These are phyloP conservation scores for Torulaspora delbrueckii DNA, from an alignment of 805 yeast genomes.

Conservation along the genomic window DNA sequence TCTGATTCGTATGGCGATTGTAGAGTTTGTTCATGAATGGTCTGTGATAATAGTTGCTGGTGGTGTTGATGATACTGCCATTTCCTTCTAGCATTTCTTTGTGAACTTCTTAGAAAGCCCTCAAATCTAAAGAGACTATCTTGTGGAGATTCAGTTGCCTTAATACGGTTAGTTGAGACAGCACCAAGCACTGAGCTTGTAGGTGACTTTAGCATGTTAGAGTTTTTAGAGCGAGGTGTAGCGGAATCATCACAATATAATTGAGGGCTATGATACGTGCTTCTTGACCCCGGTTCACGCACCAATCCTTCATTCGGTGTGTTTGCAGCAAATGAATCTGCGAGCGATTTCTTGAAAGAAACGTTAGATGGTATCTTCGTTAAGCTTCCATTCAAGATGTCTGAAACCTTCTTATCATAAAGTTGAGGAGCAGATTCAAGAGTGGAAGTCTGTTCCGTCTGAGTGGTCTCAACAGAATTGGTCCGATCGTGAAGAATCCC, in stretches of 20 bases:
- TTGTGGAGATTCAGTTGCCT: conserved; percentile 33
- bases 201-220: conserved; percentile 13
- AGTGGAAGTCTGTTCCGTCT: conserved; percentile 44
- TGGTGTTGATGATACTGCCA: conserved; percentile 28
- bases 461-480: conserved; percentile 60
- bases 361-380: conserved; percentile 71
- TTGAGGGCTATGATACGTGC: conserved; percentile 7
- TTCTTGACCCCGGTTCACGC: conserved; percentile 8
- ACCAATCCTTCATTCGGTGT: conserved; percentile 20
- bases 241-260: conserved; percentile 12
- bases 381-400: conserved; percentile 65
- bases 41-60: conserved; percentile 25
- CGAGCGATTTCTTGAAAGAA: conserved; percentile 70
- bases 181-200: conserved; percentile 25
- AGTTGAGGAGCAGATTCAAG: conserved; percentile 71
- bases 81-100: conserved; percentile 29
- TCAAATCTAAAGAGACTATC: conserved; percentile 44
- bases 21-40: conserved; percentile 20
- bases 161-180: conserved; percentile 18
- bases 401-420: conserved; percentile 73
- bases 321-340: conserved; percentile 52
- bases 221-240: conserved; percentile 17
- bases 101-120: conserved; percentile 37
- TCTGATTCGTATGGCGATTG: conserved; percentile 13
- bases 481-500: conserved; percentile 36